These are phyloP conservation scores for Dendrothele bispora DNA, from an alignment of 768 basidiomycete genomes.

Conservation along the genomic window DNA sequence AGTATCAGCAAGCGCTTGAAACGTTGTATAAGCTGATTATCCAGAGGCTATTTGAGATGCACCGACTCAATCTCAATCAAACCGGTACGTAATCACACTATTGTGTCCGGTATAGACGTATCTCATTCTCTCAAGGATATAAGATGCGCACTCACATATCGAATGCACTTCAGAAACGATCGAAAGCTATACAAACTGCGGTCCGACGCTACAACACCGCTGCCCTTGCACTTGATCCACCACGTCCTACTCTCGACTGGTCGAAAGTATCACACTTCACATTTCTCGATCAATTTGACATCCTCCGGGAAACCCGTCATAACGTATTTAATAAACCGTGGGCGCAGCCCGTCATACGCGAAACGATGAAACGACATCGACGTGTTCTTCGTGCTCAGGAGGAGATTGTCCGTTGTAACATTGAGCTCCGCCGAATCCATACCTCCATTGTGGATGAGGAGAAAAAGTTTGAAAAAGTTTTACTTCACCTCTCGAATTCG, in stretches of 20 bases:
- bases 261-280: slow-evolving; percentile 21
- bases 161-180: slow-evolving; percentile 26
- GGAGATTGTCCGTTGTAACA: slow-evolving; percentile 20
- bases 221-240: slow-evolving; percentile 20
- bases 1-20: slow-evolving; percentile 28
- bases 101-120: neutral
- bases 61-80: slow-evolving; percentile 32
- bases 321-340: slow-evolving; percentile 25
- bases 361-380: slow-evolving; percentile 18
- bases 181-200: slow-evolving; percentile 27
- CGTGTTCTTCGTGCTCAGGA: slow-evolving; percentile 20
- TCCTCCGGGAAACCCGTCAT: slow-evolving; percentile 23
- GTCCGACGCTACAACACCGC: slow-evolving; percentile 28
- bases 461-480: neutral
- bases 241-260: slow-evolving; percentile 23
- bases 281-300: slow-evolving; percentile 28
- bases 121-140: slow-evolving; percentile 19
- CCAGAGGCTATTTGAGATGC: slow-evolving; percentile 35
- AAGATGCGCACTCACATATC: slow-evolving; percentile 28
- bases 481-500: neutral
- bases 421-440: slow-evolving; percentile 24
- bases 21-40: slow-evolving; percentile 31
- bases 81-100: slow-evolving; percentile 25
- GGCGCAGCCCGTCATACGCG: slow-evolving; percentile 19
- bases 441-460: slow-evolving; percentile 23